Conservation (phyloP, 345 rosid genomes). For the Arabidopsis suecica region DNA sequence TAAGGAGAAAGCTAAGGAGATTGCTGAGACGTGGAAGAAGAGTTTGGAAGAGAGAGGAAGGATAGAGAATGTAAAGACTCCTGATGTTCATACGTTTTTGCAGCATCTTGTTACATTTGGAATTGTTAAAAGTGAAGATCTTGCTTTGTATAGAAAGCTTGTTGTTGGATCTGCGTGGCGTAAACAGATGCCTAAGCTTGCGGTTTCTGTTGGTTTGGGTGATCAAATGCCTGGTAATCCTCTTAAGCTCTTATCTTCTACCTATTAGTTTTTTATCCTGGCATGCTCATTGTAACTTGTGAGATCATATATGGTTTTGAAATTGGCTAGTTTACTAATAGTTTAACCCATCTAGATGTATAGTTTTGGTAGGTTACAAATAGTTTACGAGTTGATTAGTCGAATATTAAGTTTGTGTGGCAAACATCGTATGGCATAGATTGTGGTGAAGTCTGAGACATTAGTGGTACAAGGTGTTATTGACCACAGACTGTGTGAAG, state of each 20-base stretch:
- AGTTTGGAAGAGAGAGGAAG: constrained; percentile 93
- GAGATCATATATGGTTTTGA: background rate
- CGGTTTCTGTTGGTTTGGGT: constrained; percentile 89
- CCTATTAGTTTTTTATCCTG: background rate
- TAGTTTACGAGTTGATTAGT: background rate
- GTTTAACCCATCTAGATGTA: background rate
- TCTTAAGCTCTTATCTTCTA: background rate
- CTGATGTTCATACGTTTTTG: constrained; percentile 96
- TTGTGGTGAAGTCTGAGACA: background rate
- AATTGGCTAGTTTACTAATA: background rate
- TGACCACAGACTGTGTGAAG: constrained; percentile 12
- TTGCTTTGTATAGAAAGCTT: constrained; percentile 83
- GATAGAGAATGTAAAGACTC: constrained; percentile 90
- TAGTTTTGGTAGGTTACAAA: constrained; percentile 3
- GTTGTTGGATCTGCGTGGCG: constrained; percentile 97
- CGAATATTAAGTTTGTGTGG: background rate
- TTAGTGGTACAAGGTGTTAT: background rate
- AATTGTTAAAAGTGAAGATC: constrained; percentile 78
- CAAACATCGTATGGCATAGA: background rate
- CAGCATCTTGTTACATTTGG: constrained; percentile 97
- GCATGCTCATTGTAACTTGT: background rate
- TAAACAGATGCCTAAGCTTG: constrained; percentile 99
- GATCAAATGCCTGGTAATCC: constrained; percentile 92
- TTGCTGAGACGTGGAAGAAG: constrained; percentile 92
- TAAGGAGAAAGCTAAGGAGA: constrained; percentile 72